Conservation (phyloP, 2,329 filamentous ascomycete species). For the Tothia fuscella region DNA sequence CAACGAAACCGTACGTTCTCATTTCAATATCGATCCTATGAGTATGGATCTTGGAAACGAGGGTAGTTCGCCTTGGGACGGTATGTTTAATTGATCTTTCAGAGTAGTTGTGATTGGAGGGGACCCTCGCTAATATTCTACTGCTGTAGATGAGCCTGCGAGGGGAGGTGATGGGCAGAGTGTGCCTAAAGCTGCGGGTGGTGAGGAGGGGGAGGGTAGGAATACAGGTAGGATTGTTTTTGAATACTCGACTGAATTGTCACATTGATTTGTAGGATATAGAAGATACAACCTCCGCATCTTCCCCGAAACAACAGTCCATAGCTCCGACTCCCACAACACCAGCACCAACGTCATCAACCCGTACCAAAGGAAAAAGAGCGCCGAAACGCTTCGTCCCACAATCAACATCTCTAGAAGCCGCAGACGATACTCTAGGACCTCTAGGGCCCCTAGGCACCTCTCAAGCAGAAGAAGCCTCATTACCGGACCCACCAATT, state of each 20-base stretch:
- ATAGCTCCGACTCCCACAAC: neutral
- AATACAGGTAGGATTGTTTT: no score
- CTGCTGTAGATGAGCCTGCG: no score
- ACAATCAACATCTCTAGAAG: conserved; percentile 67
- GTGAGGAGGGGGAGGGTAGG: no score
- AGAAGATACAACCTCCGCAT: no score
- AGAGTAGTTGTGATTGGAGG: no score
- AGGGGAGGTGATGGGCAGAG: no score
- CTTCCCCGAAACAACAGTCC: neutral
- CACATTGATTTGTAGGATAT: no score
- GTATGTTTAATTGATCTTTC: no score
- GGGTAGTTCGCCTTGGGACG: conserved; percentile 31
- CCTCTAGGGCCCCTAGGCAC: conserved; percentile 59
- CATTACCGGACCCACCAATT: neutral
- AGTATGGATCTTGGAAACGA: conserved; percentile 31
- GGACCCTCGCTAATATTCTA: no score
- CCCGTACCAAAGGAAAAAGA: conserved; percentile 1
- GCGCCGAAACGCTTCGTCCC: conserved; percentile 26
- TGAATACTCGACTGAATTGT: no score
- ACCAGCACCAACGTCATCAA: neutral
- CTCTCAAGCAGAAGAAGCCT: conserved; percentile 3
- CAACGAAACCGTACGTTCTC: no score
- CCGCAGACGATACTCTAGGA: conserved; percentile 63
- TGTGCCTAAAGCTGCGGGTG: no score
- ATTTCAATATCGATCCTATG: conserved; percentile 5